phyloP scores from a whole-genome alignment of 352 stramenopile genomes.

The Hyphochytrium catenoides region DNA sequence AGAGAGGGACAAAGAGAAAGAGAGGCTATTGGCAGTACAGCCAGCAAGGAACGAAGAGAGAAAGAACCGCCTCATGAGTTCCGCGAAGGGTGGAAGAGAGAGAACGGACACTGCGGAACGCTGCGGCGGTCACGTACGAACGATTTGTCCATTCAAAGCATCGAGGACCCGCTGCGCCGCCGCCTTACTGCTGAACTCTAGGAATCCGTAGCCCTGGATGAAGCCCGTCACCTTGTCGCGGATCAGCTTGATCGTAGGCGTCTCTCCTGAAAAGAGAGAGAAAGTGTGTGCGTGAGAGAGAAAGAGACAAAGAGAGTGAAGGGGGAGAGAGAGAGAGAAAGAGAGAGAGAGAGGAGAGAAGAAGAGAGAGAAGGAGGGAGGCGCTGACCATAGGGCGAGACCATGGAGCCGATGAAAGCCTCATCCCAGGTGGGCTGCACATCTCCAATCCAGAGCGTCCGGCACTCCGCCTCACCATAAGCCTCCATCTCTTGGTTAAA shows the following conservation, averaged over 20 bases:
- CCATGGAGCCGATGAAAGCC: constrained; percentile 55
- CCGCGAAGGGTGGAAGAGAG: no score
- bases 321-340: background rate
- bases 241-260: constrained; percentile 66
- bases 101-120: no score
- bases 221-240: constrained; percentile 66
- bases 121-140: constrained; percentile 28
- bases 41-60: no score
- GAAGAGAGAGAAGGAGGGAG: background rate
- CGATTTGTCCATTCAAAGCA: constrained; percentile 52
- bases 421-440: constrained; percentile 73
- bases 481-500: no score
- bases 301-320: background rate
- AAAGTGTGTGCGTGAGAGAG: background rate
- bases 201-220: constrained; percentile 63
- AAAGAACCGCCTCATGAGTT: no score
- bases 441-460: constrained; percentile 69
- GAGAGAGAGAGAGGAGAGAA: background rate
- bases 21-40: no score
- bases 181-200: constrained; percentile 57
- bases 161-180: constrained; percentile 60
- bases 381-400: constrained; percentile 25
- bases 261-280: constrained; percentile 17
- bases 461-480: constrained; percentile 23
- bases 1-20: no score